phyloP scores from a whole-genome alignment of 192 early-diverging fungal genomes.

The Chytriomyces sp. region DNA sequence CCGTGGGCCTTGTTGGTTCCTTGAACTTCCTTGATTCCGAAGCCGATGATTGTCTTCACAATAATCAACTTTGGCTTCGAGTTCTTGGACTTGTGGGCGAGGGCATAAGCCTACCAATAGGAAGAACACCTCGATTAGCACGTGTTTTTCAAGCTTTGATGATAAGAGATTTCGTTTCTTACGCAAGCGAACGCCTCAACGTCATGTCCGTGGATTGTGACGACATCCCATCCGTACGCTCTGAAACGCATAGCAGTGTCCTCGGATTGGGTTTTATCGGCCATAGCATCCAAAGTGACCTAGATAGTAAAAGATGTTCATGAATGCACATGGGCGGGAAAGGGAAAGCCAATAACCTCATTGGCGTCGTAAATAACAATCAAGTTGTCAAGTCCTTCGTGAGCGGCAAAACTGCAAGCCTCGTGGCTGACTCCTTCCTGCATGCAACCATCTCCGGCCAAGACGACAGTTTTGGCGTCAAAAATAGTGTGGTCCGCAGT shows the following conservation, averaged over 20 bases:
- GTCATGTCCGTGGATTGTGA: constrained; percentile 33
- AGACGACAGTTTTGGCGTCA: constrained; percentile 82
- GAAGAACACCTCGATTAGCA: neutral
- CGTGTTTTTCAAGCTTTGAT: neutral
- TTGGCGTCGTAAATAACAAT: constrained; percentile 97
- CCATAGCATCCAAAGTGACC: constrained; percentile 89
- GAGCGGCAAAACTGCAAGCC: constrained; percentile 87
- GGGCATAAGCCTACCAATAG: constrained; percentile 68
- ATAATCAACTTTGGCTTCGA: constrained; percentile 46
- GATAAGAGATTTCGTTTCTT: neutral
- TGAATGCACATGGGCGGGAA: neutral
- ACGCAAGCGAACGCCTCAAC: constrained; percentile 30
- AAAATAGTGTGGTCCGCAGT: constrained; percentile 83
- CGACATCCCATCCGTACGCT: constrained; percentile 83
- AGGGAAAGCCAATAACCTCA: constrained; percentile 27
- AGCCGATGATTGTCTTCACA: constrained; percentile 88
- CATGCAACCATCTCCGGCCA: constrained; percentile 95
- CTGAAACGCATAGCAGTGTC: constrained; percentile 73
- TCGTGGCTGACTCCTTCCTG: constrained; percentile 97
- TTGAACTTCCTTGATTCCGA: constrained; percentile 78
- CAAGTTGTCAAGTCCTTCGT: constrained; percentile 90
- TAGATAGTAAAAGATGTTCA: constrained; percentile 35
- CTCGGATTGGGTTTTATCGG: constrained; percentile 29
- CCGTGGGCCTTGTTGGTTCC: constrained; percentile 96
- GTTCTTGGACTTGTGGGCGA: constrained; percentile 90